phyloP scores from a whole-genome alignment of 2,329 filamentous ascomycete genomes.

The Exserohilum turcica region DNA sequence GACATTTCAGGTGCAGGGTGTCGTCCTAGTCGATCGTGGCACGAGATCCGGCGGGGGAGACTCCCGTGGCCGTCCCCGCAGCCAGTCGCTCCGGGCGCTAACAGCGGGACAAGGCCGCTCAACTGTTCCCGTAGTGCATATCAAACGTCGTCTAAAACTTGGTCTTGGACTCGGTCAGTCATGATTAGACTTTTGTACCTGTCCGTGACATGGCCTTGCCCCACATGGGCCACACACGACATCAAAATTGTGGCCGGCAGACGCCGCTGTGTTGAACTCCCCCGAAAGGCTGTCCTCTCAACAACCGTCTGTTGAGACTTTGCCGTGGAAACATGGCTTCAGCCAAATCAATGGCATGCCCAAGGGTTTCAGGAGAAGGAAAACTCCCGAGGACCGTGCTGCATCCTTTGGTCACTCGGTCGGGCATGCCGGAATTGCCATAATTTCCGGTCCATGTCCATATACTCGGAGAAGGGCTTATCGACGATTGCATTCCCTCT shows the following conservation, averaged over 20 bases:
- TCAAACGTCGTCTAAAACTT: not conserved
- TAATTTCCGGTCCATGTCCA: not conserved
- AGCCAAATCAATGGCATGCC: not conserved
- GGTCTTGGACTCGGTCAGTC: not conserved
- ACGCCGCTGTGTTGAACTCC: not conserved
- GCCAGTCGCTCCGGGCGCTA: slow-evolving; percentile 18
- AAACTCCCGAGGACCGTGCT: no score
- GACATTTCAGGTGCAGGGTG: slow-evolving; percentile 8
- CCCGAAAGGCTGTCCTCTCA: not conserved
- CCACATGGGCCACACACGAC: not conserved
- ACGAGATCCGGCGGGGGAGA: slow-evolving; percentile 22
- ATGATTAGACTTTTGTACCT: not conserved
- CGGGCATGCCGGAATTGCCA: not conserved
- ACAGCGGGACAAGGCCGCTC: slow-evolving; percentile 12
- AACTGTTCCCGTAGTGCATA: slow-evolving; percentile 2
- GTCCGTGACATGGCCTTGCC: not conserved
- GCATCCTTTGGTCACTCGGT: not conserved
- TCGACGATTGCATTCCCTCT: not conserved
- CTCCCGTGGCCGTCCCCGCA: slow-evolving; percentile 29
- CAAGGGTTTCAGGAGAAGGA: no score
- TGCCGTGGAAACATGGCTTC: not conserved
- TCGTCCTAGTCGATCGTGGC: not conserved
- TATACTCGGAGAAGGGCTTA: not conserved
- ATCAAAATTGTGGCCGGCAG: not conserved
- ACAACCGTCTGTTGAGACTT: not conserved